Conservation (phyloP, 2,329 filamentous ascomycete genomes). For the Aspergillus chevalieri region DNA sequence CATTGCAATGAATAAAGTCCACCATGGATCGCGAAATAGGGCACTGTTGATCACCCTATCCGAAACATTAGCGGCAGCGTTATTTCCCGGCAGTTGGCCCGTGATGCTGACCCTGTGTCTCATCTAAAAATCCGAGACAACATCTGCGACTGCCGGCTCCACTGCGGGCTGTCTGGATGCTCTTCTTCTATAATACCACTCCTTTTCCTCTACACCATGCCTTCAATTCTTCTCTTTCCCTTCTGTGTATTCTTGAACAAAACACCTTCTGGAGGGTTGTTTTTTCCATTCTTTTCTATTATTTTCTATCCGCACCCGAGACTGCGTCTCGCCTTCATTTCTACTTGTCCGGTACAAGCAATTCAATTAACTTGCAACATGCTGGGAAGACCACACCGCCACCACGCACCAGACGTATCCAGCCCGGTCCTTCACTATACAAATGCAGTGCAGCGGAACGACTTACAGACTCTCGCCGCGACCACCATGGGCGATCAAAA, state of each 20-base stretch:
- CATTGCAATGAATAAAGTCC: no score
- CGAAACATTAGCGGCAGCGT: background rate
- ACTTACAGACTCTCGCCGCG: conserved; percentile 16
- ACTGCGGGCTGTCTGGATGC: background rate
- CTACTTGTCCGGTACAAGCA: conserved; percentile 1
- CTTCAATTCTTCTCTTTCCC: conserved; percentile 3
- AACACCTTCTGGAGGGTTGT: conserved; percentile 33
- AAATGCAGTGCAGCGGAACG: conserved; percentile 26
- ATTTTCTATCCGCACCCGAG: conserved; percentile 10
- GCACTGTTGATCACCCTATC: background rate
- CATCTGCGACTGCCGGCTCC: background rate
- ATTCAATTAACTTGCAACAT: conserved; percentile 6
- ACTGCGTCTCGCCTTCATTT: conserved; percentile 1
- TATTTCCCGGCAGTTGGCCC: background rate
- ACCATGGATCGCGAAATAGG: no score
- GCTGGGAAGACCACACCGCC: conserved; percentile 24
- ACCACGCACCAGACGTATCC: conserved; percentile 25
- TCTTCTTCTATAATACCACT: conserved; percentile 11
- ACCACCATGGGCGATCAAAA: conserved; percentile 7
- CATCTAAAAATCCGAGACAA: background rate
- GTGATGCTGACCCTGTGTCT: background rate
- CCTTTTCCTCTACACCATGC: conserved; percentile 1
- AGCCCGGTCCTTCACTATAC: conserved; percentile 27
- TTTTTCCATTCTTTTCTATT: conserved; percentile 13
- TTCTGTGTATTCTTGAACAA: conserved; percentile 4